A percentile compares a stretch with the other conserved stretches of the same genome.
These are phyloP conservation scores for Globisporangium splendens DNA, from an alignment of 352 stramenopile species.

Conservation along the genomic window DNA sequence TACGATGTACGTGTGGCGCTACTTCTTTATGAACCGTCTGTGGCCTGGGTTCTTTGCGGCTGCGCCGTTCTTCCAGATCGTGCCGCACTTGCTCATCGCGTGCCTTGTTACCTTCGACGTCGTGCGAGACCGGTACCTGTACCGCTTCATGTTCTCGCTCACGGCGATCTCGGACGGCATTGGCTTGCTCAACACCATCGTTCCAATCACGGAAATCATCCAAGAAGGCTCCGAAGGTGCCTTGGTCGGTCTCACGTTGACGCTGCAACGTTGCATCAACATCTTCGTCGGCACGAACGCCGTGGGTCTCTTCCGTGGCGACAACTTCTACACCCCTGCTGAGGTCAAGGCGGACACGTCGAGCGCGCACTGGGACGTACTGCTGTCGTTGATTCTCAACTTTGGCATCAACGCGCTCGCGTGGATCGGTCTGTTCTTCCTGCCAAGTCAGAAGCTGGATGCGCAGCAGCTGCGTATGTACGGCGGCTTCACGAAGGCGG, in stretches of 20 bases:
- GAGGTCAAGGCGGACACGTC: slow-evolving; percentile 18
- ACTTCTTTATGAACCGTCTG: slow-evolving; percentile 31
- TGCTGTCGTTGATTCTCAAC: slow-evolving; percentile 24
- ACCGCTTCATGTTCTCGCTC: slow-evolving; percentile 19
- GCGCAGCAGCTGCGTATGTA: slow-evolving; percentile 68
- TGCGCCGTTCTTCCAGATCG: slow-evolving; percentile 25
- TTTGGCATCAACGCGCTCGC: slow-evolving; percentile 31
- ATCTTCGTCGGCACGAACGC: slow-evolving; percentile 30
- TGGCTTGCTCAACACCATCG: slow-evolving; percentile 22
- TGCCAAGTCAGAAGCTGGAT: slow-evolving; percentile 59
- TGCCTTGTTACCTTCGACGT: slow-evolving; percentile 16
- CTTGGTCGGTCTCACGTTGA: slow-evolving; percentile 20
- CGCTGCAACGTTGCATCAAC: slow-evolving; percentile 23
- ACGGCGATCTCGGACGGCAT: slow-evolving; percentile 27
- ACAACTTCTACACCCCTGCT: slow-evolving; percentile 18
- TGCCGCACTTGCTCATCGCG: slow-evolving; percentile 23
- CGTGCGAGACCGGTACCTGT: slow-evolving; percentile 20
- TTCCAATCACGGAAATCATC: slow-evolving; percentile 31
- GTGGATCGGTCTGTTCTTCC: slow-evolving; percentile 24
- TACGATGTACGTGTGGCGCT: slow-evolving; percentile 31
- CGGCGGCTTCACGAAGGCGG: slow-evolving; percentile 47
- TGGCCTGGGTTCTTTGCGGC: slow-evolving; percentile 29
- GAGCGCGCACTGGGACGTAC: slow-evolving; percentile 16
- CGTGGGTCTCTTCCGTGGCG: slow-evolving; percentile 22
- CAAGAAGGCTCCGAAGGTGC: slow-evolving; percentile 26